Conservation (phyloP, 2,329 filamentous ascomycete genomes). For the Aspergillus luchuensis region DNA sequence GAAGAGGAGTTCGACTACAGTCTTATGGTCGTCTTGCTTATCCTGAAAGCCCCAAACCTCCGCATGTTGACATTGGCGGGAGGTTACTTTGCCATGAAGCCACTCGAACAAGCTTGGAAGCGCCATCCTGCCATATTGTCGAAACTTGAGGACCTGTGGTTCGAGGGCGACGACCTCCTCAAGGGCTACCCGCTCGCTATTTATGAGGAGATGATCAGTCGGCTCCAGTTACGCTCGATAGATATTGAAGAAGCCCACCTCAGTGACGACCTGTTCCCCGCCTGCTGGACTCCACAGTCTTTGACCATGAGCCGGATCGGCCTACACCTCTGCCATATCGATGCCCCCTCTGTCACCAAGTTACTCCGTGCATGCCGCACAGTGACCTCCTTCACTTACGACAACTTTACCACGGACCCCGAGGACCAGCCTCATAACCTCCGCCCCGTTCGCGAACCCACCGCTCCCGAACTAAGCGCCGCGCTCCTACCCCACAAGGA, state of each 20-base stretch:
- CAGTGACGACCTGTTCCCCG: conserved; percentile 8
- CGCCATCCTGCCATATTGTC: conserved; percentile 17
- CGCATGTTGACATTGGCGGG: conserved; percentile 16
- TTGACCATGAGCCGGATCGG: conserved; percentile 8
- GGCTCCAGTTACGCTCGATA: conserved; percentile 9
- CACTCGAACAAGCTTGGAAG: conserved; percentile 13
- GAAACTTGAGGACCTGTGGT: conserved; percentile 16
- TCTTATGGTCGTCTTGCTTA: conserved; percentile 20
- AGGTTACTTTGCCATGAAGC: conserved; percentile 7
- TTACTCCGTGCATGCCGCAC: conserved; percentile 19
- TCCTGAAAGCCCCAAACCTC: conserved; percentile 25
- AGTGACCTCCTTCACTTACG: conserved; percentile 17
- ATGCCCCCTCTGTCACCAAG: conserved; percentile 12
- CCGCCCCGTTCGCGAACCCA: conserved; percentile 14
- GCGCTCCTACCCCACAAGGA: conserved; percentile 25
- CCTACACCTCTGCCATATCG: conserved; percentile 18
- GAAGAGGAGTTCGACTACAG: conserved; percentile 8
- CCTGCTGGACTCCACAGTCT: conserved; percentile 12
- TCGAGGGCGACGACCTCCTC: conserved; percentile 8
- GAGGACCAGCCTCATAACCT: not conserved
- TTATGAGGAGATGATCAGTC: conserved; percentile 16
- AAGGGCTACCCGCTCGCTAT: conserved; percentile 13
- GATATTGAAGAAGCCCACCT: conserved; percentile 22
- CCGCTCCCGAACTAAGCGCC: conserved; percentile 17
- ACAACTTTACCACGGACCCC: conserved; percentile 12